Evolutionary conservation across 2,329 filamentous ascomycete genomes (phyloP).

Genomic region (Epichloe coenophiala): DNA sequence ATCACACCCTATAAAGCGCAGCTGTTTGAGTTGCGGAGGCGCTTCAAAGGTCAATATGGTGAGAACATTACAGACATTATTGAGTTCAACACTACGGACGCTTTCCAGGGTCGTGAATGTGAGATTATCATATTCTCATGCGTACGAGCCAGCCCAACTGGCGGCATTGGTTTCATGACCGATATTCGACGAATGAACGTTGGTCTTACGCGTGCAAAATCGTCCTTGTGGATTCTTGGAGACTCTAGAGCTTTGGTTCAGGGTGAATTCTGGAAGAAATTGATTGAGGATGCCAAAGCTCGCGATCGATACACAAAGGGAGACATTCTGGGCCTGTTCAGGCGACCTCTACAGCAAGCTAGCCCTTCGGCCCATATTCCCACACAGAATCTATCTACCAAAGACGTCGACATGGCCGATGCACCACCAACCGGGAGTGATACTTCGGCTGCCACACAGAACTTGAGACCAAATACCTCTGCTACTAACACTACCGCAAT

Average conservation of each 20-base stretch:
- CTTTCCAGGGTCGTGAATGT: slow-evolving; percentile 91
- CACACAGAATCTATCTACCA: background rate
- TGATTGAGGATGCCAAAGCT: slow-evolving; percentile 68
- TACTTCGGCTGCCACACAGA: background rate
- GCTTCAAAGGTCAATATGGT: slow-evolving; percentile 62
- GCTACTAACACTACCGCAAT: background rate
- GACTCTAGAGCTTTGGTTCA: slow-evolving; percentile 77
- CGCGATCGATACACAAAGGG: slow-evolving; percentile 67
- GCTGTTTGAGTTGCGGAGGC: slow-evolving; percentile 61
- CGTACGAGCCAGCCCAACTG: slow-evolving; percentile 79
- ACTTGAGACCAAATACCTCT: background rate
- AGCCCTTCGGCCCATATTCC: slow-evolving; percentile 12
- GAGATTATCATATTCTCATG: slow-evolving; percentile 99
- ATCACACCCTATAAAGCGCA: slow-evolving; percentile 98
- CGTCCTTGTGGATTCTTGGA: slow-evolving; percentile 89
- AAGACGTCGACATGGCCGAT: slow-evolving; percentile 7
- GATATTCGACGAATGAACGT: slow-evolving; percentile 99
- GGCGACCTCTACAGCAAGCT: slow-evolving; percentile 27
- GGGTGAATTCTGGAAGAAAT: slow-evolving; percentile 78
- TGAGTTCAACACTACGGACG: slow-evolving; percentile 98
- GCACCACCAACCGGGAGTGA: background rate
- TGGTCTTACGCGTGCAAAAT: slow-evolving; percentile 90
- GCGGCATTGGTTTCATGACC: slow-evolving; percentile 96
- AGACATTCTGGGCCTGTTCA: slow-evolving; percentile 36
- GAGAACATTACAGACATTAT: slow-evolving; percentile 62